Evolutionary conservation across 306 rosid species (phyloP).

Genomic region (Chamaecrista fasciculata): DNA sequence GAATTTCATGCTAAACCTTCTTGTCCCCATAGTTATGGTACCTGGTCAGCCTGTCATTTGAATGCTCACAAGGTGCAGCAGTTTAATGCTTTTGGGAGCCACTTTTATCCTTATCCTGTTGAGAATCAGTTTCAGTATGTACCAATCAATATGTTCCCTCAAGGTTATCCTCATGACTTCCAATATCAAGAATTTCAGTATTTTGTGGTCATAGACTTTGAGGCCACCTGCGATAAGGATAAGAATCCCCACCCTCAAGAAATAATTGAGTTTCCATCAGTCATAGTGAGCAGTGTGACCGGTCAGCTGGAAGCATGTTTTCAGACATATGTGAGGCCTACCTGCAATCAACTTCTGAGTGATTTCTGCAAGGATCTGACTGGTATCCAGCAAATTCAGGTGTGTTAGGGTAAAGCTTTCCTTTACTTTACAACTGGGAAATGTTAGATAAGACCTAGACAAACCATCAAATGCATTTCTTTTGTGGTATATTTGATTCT

Average conservation of each 20-base stretch:
- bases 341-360: constrained; percentile 75
- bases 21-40: constrained; percentile 57
- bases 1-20: constrained; percentile 56
- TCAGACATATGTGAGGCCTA: constrained; percentile 92
- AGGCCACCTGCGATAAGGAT: constrained; percentile 91
- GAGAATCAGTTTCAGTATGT: constrained; percentile 59
- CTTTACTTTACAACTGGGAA: constrained; percentile 24
- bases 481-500: neutral
- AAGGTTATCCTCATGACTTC: constrained; percentile 56
- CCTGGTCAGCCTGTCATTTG: constrained; percentile 64
- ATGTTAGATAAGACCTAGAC: neutral
- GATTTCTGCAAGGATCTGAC: constrained; percentile 93
- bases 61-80: constrained; percentile 71
- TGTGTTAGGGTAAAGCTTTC: constrained; percentile 38
- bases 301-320: constrained; percentile 94
- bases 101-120: constrained; percentile 55
- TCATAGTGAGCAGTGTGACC: constrained; percentile 80
- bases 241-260: constrained; percentile 89
- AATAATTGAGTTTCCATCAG: constrained; percentile 96
- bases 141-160: constrained; percentile 66
- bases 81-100: constrained; percentile 67
- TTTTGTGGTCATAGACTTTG: constrained; percentile 97
- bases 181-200: constrained; percentile 86
- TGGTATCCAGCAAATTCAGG: constrained; percentile 97
- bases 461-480: constrained; percentile 6